Evolutionary conservation across 768 basidiomycete genomes (phyloP).

Genomic region (Leucosporidium creatinivorum): DNA sequence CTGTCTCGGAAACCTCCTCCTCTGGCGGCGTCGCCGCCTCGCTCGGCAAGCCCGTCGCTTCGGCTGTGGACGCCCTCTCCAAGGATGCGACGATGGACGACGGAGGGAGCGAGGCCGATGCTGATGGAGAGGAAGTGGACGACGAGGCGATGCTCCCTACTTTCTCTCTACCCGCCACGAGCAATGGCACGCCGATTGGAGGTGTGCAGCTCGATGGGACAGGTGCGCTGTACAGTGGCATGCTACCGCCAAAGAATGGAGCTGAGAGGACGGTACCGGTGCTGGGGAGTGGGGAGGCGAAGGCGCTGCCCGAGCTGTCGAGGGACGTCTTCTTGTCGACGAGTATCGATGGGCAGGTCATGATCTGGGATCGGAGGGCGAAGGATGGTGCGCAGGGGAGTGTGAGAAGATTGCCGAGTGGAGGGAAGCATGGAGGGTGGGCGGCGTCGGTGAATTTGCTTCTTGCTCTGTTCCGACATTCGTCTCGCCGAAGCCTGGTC

Average conservation of each 20-base stretch:
- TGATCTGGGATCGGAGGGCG: constrained; percentile 80
- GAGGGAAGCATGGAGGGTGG: constrained; percentile 63
- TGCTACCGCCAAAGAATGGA: not conserved
- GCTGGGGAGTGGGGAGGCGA: not conserved
- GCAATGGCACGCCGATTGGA: not conserved
- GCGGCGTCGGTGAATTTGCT: constrained; percentile 69
- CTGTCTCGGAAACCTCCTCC: not conserved
- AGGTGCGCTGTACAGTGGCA: not conserved
- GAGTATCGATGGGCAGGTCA: constrained; percentile 82
- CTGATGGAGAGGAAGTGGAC: constrained; percentile 29
- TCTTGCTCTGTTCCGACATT: not conserved
- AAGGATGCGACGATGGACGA: not conserved
- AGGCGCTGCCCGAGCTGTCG: constrained; percentile 52
- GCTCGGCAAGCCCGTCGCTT: not conserved
- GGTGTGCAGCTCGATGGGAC: not conserved
- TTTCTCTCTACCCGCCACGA: not conserved
- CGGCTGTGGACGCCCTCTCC: too few species aligned
- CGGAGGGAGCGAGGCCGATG: not conserved
- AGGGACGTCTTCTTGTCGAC: constrained; percentile 79
- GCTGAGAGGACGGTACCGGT: constrained; percentile 1
- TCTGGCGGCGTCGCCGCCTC: not conserved
- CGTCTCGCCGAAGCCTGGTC: not conserved
- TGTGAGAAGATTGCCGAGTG: constrained; percentile 44
- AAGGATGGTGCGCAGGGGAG: not conserved
- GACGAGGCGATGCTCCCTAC: constrained; percentile 9